These are phyloP conservation scores for Citrullus colocynthis DNA, from an alignment of 306 rosid species.

Conservation along the genomic window DNA sequence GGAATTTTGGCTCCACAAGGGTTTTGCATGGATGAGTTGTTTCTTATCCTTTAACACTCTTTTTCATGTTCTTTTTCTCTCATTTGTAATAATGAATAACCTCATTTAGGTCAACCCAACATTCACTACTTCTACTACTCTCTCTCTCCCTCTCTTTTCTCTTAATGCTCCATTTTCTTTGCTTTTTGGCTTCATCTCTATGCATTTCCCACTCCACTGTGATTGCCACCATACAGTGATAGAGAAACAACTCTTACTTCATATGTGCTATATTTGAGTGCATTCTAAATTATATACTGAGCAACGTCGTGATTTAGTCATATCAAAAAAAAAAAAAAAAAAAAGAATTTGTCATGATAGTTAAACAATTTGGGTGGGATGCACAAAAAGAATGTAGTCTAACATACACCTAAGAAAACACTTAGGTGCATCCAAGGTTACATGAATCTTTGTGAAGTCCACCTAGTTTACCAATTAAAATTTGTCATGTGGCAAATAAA, in stretches of 20 bases:
- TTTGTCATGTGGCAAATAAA: no score
- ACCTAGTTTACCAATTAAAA: no score
- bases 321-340: no score
- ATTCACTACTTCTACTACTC: background rate
- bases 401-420: no score
- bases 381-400: no score
- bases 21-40: slow-evolving; percentile 5
- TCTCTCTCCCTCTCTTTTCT: background rate
- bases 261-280: no score
- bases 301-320: no score
- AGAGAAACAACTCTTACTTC: background rate
- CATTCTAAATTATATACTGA: no score
- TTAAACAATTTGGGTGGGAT: no score
- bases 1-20: slow-evolving; percentile 1
- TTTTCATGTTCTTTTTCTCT: background rate
- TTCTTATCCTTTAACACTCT: background rate
- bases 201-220: background rate
- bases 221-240: background rate
- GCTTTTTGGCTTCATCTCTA: background rate
- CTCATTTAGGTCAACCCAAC: background rate
- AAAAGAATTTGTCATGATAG: no score
- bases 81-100: background rate
- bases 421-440: no score
- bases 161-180: background rate
- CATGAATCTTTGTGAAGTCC: no score